These are phyloP conservation scores for Aquilaria agallochum DNA, from an alignment of 441 rosid genomes.

Conservation along the genomic window DNA sequence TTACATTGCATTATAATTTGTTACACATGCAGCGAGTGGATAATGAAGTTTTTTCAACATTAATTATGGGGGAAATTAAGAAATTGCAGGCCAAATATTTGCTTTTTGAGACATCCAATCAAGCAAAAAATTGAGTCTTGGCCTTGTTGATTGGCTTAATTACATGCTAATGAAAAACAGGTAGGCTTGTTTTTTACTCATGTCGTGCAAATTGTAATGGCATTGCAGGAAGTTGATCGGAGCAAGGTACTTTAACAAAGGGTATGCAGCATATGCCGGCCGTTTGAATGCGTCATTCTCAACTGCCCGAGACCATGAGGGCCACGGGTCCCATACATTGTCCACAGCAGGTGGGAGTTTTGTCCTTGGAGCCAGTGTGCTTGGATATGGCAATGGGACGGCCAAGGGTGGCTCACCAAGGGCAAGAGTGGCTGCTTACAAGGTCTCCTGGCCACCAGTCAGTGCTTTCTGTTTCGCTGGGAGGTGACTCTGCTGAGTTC, in stretches of 20 bases:
- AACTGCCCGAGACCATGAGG: constrained; percentile 34
- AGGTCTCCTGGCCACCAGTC: constrained; percentile 51
- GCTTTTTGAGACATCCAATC: background rate
- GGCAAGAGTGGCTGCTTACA: constrained; percentile 65
- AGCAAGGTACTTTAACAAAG: constrained; percentile 16
- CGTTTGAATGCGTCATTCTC: constrained; percentile 42
- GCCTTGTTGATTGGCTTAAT: too few relatives aligned
- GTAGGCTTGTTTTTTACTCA: too few relatives aligned
- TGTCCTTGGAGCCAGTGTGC: constrained; percentile 38
- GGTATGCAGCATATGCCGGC: background rate
- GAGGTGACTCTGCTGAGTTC: constrained; percentile 26
- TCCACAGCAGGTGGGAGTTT: constrained; percentile 56
- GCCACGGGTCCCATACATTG: constrained; percentile 75
- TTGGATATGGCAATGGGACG: constrained; percentile 45
- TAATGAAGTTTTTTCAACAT: constrained; percentile 4
- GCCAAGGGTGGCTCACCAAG: constrained; percentile 61
- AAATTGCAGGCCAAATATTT: constrained; percentile 1
- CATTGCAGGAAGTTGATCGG: constrained; percentile 8
- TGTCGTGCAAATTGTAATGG: too few relatives aligned
- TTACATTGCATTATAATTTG: background rate
- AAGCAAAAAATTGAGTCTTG: background rate
- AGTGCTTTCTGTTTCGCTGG: constrained; percentile 41
- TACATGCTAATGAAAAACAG: too few relatives aligned
- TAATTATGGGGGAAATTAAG: constrained; percentile 11
- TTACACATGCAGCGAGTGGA: background rate